Evolutionary conservation across 805 yeast species (phyloP).

Genomic region (Candida parachauliodes): DNA sequence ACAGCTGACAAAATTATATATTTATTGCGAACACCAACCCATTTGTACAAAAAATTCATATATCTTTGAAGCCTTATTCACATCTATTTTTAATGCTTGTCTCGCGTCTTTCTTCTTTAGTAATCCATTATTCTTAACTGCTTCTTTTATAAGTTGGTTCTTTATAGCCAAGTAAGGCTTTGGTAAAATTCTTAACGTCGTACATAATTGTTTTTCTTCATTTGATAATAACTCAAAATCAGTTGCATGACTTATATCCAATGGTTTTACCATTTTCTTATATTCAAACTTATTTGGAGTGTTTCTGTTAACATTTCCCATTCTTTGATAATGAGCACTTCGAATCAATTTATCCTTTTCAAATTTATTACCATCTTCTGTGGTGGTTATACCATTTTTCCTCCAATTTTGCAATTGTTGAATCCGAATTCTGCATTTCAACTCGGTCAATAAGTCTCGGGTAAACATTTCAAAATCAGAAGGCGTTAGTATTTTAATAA

Average conservation of each 20-base stretch:
- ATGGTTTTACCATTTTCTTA: constrained; percentile 45
- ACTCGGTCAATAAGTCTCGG: constrained; percentile 71
- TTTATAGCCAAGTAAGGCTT: constrained; percentile 93
- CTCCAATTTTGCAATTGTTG: constrained; percentile 94
- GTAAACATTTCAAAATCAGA: constrained; percentile 75
- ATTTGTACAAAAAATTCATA: constrained; percentile 92
- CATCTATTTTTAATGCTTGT: constrained; percentile 79
- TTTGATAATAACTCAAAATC: constrained; percentile 79
- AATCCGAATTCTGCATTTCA: constrained; percentile 74
- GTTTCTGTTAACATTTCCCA: constrained; percentile 30
- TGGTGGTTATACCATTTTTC: constrained; percentile 76
- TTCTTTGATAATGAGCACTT: constrained; percentile 57
- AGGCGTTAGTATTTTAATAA: constrained; percentile 74
- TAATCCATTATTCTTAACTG: constrained; percentile 78
- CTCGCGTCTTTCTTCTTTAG: constrained; percentile 83
- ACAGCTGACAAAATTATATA: constrained; percentile 5
- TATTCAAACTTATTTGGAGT: constrained; percentile 40
- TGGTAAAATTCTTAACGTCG: constrained; percentile 79
- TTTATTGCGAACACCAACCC: constrained; percentile 65
- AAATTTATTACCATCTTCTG: constrained; percentile 79
- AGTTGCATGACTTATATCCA: constrained; percentile 72
- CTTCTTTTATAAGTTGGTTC: constrained; percentile 82
- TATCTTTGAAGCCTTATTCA: constrained; percentile 78
- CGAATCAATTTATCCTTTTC: constrained; percentile 84
- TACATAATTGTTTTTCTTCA: constrained; percentile 86